A percentile compares a stretch with the other conserved stretches of the same genome.
phyloP scores from a whole-genome alignment of 805 yeast species.

The Candida maris region DNA sequence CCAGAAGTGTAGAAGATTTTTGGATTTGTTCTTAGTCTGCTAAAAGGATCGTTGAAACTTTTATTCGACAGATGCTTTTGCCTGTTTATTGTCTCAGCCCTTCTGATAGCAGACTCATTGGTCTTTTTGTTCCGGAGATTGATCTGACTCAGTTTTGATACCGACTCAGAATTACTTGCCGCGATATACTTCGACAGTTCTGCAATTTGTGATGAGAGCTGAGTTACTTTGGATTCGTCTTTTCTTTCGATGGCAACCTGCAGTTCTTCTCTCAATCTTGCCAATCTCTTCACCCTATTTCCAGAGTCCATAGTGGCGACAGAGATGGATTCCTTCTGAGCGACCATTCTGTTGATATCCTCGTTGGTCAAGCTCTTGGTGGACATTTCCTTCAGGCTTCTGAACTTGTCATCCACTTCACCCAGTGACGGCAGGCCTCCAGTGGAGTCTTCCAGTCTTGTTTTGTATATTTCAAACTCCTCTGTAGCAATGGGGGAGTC shows the following conservation, averaged over 20 bases:
- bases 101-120: conserved; percentile 71
- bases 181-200: conserved; percentile 34
- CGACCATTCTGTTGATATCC: conserved; percentile 76
- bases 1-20: conserved; percentile 66
- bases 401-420: conserved; percentile 60
- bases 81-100: conserved; percentile 70
- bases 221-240: conserved; percentile 40
- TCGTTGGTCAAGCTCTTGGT: conserved; percentile 63
- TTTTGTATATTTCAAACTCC: conserved; percentile 70
- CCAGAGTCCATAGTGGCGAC: conserved; percentile 57
- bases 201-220: conserved; percentile 44
- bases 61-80: conserved; percentile 43
- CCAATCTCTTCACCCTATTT: conserved; percentile 72
- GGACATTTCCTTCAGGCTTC: conserved; percentile 60
- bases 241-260: conserved; percentile 67
- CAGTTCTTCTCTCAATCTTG: conserved; percentile 67
- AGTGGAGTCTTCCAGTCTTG: conserved; percentile 56
- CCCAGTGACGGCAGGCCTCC: conserved; percentile 58
- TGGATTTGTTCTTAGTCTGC: conserved; percentile 83
- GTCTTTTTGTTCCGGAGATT: conserved; percentile 82
- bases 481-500: conserved; percentile 68
- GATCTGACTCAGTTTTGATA: conserved; percentile 59
- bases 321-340: conserved; percentile 57
- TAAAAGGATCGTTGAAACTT: conserved; percentile 66
- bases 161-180: conserved; percentile 31